These are phyloP conservation scores for Chlorociboria aeruginascens DNA, from an alignment of 495 filamentous ascomycete genomes.

Conservation along the genomic window DNA sequence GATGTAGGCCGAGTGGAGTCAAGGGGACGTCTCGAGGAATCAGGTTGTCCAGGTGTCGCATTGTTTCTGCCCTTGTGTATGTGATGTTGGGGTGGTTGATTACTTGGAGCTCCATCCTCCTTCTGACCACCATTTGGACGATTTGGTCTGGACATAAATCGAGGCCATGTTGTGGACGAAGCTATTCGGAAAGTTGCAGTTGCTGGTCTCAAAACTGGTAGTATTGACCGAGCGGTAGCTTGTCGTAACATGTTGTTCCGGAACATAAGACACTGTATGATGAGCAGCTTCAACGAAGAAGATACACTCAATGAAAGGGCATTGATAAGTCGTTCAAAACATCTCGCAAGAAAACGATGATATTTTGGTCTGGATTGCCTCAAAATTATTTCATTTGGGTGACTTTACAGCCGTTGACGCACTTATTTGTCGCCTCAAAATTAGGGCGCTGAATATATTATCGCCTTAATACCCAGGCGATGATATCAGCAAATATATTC, in stretches of 20 bases:
- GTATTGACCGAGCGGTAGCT: conserved; percentile 11
- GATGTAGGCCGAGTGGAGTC: not conserved
- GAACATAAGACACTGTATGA: not conserved
- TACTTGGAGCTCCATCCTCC: conserved; percentile 21
- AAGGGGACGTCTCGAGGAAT: conserved; percentile 5
- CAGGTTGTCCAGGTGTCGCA: not conserved
- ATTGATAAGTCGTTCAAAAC: not conserved
- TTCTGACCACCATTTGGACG: conserved; percentile 8
- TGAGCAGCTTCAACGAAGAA: conserved; percentile 19
- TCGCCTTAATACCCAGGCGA: too few species aligned
- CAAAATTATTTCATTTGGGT: too few species aligned
- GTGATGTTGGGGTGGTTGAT: not conserved
- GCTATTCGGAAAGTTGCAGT: conserved; percentile 10
- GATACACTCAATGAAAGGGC: conserved; percentile 7
- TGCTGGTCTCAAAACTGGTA: conserved; percentile 6
- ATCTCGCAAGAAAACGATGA: too few species aligned
- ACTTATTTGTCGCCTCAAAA: not conserved
- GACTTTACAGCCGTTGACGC: not conserved
- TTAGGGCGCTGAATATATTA: too few species aligned
- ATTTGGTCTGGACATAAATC: conserved; percentile 15
- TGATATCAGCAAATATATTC: too few species aligned
- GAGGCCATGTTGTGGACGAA: conserved; percentile 16
- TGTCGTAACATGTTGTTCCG: conserved; percentile 14
- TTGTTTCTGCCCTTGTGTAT: not conserved
- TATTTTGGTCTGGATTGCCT: too few species aligned